phyloP scores from a whole-genome alignment of 2,329 filamentous ascomycete species.

The Aschersonia sp. region DNA sequence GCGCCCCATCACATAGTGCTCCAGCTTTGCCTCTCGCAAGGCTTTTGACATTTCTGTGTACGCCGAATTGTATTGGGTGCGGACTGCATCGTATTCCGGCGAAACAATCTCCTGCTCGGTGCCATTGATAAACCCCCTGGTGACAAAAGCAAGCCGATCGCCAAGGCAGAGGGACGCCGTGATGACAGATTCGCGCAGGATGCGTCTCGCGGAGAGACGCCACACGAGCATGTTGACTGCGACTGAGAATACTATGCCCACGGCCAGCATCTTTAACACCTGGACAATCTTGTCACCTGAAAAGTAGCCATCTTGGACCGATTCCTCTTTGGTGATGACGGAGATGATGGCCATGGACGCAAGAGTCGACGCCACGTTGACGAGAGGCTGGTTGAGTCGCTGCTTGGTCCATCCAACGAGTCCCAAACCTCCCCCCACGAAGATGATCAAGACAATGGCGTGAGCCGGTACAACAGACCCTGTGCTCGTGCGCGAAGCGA shows the following conservation, averaged over 20 bases:
- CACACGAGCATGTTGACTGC: slow-evolving; percentile 64
- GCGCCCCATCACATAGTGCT: slow-evolving; percentile 70
- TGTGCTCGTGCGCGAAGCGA: slow-evolving; percentile 56
- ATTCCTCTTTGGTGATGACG: slow-evolving; percentile 79
- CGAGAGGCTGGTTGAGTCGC: slow-evolving; percentile 59
- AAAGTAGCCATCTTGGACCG: slow-evolving; percentile 69
- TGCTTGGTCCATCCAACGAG: slow-evolving; percentile 84
- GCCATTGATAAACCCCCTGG: slow-evolving; percentile 70
- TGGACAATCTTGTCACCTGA: slow-evolving; percentile 70
- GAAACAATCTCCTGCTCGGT: slow-evolving; percentile 63
- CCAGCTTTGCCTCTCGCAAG: slow-evolving; percentile 73
- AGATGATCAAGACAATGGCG: slow-evolving; percentile 64
- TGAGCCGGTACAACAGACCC: slow-evolving; percentile 60
- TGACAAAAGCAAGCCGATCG: slow-evolving; percentile 69
- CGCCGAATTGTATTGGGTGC: slow-evolving; percentile 48
- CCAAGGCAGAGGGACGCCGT: slow-evolving; percentile 62
- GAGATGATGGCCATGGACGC: slow-evolving; percentile 82
- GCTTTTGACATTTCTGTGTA: slow-evolving; percentile 61
- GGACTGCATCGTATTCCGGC: slow-evolving; percentile 46
- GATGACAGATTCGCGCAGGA: slow-evolving; percentile 58
- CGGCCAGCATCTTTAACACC: slow-evolving; percentile 69
- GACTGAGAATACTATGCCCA: slow-evolving; percentile 60
- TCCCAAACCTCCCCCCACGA: slow-evolving; percentile 74
- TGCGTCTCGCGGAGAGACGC: slow-evolving; percentile 60
- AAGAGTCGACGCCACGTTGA: slow-evolving; percentile 74